These are phyloP conservation scores for Ophiosphaerella herpotricha DNA, from an alignment of 2,329 filamentous ascomycete genomes.

Conservation along the genomic window DNA sequence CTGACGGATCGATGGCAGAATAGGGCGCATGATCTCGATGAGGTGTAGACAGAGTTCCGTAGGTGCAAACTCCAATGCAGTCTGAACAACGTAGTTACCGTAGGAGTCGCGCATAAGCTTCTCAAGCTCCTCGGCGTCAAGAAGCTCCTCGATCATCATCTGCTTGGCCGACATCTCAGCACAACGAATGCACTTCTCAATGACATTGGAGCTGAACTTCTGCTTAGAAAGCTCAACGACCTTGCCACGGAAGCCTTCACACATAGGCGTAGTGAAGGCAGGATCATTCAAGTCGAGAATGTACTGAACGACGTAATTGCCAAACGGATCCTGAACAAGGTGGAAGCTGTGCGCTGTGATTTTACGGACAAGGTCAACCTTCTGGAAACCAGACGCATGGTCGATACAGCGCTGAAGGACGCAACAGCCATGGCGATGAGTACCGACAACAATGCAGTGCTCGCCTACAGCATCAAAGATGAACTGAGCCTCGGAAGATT, in stretches of 20 bases:
- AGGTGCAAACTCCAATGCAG: slow-evolving; percentile 60
- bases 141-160: slow-evolving; percentile 83
- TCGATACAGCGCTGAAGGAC: slow-evolving; percentile 98
- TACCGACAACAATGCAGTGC: slow-evolving; percentile 88
- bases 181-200: slow-evolving; percentile 89
- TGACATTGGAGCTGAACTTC: slow-evolving; percentile 99
- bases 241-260: slow-evolving; percentile 77
- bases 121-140: slow-evolving; percentile 76
- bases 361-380: slow-evolving; percentile 79
- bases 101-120: slow-evolving; percentile 88
- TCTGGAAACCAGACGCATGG: slow-evolving; percentile 88
- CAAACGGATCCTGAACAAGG: slow-evolving; percentile 94
- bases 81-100: slow-evolving; percentile 98
- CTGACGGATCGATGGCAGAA: slow-evolving; percentile 81
- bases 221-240: slow-evolving; percentile 79
- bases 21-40: slow-evolving; percentile 82
- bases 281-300: slow-evolving; percentile 91
- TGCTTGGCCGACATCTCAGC: slow-evolving; percentile 75
- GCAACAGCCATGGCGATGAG: slow-evolving; percentile 96
- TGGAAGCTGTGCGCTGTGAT: slow-evolving; percentile 89
- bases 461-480: slow-evolving; percentile 93
- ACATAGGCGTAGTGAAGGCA: slow-evolving; percentile 85
- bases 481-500: slow-evolving; percentile 83
- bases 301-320: slow-evolving; percentile 98
- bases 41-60: slow-evolving; percentile 57